Conservation (phyloP, 495 filamentous ascomycete genomes). For the Aspergillus mulundensis region DNA sequence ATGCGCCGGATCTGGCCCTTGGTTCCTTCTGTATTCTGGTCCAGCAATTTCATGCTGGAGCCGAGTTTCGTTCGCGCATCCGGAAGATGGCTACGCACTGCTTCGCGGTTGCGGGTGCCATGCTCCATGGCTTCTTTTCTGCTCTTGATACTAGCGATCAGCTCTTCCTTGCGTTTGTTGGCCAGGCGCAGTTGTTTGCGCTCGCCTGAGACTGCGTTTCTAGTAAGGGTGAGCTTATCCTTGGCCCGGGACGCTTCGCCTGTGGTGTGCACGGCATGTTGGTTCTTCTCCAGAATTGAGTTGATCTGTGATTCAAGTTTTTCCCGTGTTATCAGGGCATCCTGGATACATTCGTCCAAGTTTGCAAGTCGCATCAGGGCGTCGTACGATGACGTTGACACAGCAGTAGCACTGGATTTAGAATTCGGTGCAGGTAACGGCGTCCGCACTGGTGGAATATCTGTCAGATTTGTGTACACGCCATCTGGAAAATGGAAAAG, state of each 20-base stretch:
- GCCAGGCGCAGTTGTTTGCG: slow-evolving; percentile 59
- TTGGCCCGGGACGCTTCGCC: slow-evolving; percentile 58
- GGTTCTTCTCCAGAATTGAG: slow-evolving; percentile 57
- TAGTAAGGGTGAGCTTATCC: slow-evolving; percentile 57
- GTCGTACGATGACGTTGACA: slow-evolving; percentile 81
- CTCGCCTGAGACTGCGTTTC: slow-evolving; percentile 58
- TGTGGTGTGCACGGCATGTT: slow-evolving; percentile 33
- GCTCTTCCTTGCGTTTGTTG: slow-evolving; percentile 55
- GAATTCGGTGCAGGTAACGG: slow-evolving; percentile 17
- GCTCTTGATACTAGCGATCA: slow-evolving; percentile 60
- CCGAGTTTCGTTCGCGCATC: slow-evolving; percentile 57
- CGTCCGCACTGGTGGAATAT: slow-evolving; percentile 47
- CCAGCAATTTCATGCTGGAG: slow-evolving; percentile 49
- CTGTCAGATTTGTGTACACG: slow-evolving; percentile 71
- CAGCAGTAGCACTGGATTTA: slow-evolving; percentile 28
- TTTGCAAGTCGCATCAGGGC: slow-evolving; percentile 84
- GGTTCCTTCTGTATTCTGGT: slow-evolving; percentile 56
- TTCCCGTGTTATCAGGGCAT: slow-evolving; percentile 75
- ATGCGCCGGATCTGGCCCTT: slow-evolving; percentile 81
- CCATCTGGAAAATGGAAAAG: slow-evolving; percentile 87
- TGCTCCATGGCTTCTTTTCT: slow-evolving; percentile 62
- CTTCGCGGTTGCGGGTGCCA: slow-evolving; percentile 56
- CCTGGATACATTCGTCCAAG: slow-evolving; percentile 87
- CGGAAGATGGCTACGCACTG: slow-evolving; percentile 41
- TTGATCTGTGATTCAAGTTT: slow-evolving; percentile 74